Conservation (phyloP, 2,329 filamentous ascomycete genomes). For the Arthroderma sp. region DNA sequence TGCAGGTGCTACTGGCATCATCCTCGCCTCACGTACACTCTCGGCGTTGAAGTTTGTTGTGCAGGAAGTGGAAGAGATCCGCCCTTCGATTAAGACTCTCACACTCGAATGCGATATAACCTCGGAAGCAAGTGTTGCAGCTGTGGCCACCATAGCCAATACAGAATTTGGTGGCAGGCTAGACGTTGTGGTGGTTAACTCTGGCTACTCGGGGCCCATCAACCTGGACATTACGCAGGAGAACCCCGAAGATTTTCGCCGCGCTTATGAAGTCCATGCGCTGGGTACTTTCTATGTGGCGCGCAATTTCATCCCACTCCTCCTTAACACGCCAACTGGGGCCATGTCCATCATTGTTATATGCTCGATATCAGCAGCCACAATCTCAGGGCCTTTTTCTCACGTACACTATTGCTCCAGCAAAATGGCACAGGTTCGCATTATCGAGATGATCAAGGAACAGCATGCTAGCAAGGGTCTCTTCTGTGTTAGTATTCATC, state of each 20-base stretch:
- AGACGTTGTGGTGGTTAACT: slow-evolving; percentile 17
- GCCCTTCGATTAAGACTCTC: slow-evolving; percentile 15
- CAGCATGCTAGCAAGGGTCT: no score
- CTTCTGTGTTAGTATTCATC: no score
- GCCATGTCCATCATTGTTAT: slow-evolving; percentile 7
- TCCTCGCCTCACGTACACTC: slow-evolving; percentile 21
- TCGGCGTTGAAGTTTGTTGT: slow-evolving; percentile 18
- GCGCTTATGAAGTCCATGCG: slow-evolving; percentile 25
- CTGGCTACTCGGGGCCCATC: slow-evolving; percentile 21
- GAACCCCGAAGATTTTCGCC: slow-evolving; percentile 20
- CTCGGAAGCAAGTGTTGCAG: slow-evolving; percentile 14
- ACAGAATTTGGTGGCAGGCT: slow-evolving; percentile 9
- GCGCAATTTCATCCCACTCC: slow-evolving; percentile 23
- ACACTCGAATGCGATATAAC: slow-evolving; percentile 22
- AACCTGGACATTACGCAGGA: slow-evolving; percentile 22
- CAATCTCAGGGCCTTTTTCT: no score
- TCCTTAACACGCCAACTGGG: slow-evolving; percentile 16
- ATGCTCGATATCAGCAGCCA: no score
- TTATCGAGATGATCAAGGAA: no score
- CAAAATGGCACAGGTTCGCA: no score
- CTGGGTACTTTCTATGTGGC: slow-evolving; percentile 26
- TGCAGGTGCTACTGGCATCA: slow-evolving; percentile 20
- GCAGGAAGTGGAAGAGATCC: slow-evolving; percentile 14
- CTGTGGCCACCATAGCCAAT: slow-evolving; percentile 11
- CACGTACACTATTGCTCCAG: no score